Evolutionary conservation across 2,329 filamentous ascomycete species (phyloP), one percentile per base, ranked within the genome.

Genomic region (Falciphora oryzae): DNA sequence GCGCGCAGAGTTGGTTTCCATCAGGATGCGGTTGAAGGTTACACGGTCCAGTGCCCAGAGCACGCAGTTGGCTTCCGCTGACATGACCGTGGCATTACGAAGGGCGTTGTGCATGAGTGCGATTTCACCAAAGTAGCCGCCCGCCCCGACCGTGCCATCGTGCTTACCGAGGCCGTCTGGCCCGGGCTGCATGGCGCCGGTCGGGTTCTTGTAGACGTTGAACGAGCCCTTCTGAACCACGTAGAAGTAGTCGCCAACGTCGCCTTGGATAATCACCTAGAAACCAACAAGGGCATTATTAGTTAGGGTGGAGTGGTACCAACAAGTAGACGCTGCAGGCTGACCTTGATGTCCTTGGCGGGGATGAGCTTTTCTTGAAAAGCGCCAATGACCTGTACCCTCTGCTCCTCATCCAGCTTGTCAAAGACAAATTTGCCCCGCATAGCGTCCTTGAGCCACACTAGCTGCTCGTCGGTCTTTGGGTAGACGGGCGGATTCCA

Each of bases 81-180:
- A 96, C 67, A 96, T 85, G 66, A 99, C 92, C 0, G 95, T 98
- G 4, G 95, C 95, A 57, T 95, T 95, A 73, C 95, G 92, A 31
- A 95, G 95, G 28, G 95, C 93, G 73, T 98, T 97, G 81, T 99
- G 98, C 95, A 99, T 98, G 72, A 99, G 83, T 16, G 95, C 95
- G 65, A 99, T 83, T 79, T 99, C 95, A 71, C 95, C 95, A 76
- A 99, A 99, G 4, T 93, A 97, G 67, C 93, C 93, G 62, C 95
- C 95, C 4, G 93, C 86, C 59, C 91, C 89, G 65, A 96, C 96
- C 53, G 84, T 88, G 70, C 87, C 88, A 32, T 98, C 94, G 71
- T 92, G 91, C 66, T 83, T 82, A 62, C 95, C 95, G 78, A 97
- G 83, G 14, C 94, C 95, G 60, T 93, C 88, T 0, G 85, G 81